These are phyloP conservation scores for Meripilus lineatus DNA, from an alignment of 1,284 basidiomycete species.

Conservation along the genomic window DNA sequence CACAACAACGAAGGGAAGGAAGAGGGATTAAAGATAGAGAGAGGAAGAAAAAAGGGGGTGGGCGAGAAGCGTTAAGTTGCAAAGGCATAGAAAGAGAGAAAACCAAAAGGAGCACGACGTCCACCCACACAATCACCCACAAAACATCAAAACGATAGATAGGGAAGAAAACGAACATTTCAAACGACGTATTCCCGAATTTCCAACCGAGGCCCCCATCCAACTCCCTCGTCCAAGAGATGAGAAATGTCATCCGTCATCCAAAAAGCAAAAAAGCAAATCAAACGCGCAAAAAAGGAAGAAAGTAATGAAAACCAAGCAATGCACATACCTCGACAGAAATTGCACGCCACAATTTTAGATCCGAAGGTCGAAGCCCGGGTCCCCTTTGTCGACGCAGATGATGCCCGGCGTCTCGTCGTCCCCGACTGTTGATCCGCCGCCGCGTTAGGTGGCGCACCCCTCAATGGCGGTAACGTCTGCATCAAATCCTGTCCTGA, in stretches of 20 bases:
- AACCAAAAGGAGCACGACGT: slow-evolving; percentile 9
- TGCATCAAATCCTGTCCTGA: slow-evolving; percentile 14
- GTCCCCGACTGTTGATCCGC: slow-evolving; percentile 5
- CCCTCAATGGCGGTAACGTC: slow-evolving; percentile 15
- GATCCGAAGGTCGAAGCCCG: slow-evolving; percentile 65
- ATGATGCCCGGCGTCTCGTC: slow-evolving; percentile 61
- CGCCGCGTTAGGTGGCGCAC: slow-evolving; percentile 13
- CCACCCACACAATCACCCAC: no score
- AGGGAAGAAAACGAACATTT: no score
- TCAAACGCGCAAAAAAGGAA: no score
- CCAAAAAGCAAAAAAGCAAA: no score
- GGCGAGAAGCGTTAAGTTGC: neutral
- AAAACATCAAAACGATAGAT: no score
- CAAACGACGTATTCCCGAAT: no score
- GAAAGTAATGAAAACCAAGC: slow-evolving; percentile 10
- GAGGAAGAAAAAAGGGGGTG: neutral
- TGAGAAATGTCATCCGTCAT: no score
- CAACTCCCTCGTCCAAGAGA: no score
- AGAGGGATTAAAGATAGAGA: neutral
- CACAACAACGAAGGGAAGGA: neutral
- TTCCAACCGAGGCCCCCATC: no score
- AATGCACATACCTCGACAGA: slow-evolving; percentile 63
- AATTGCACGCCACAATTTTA: slow-evolving; percentile 80
- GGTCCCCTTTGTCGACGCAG: slow-evolving; percentile 55
- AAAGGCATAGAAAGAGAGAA: slow-evolving; percentile 4